Evolutionary conservation across 2,329 filamentous ascomycete species (phyloP).

Genomic region (Exophiala xenobiotica): DNA sequence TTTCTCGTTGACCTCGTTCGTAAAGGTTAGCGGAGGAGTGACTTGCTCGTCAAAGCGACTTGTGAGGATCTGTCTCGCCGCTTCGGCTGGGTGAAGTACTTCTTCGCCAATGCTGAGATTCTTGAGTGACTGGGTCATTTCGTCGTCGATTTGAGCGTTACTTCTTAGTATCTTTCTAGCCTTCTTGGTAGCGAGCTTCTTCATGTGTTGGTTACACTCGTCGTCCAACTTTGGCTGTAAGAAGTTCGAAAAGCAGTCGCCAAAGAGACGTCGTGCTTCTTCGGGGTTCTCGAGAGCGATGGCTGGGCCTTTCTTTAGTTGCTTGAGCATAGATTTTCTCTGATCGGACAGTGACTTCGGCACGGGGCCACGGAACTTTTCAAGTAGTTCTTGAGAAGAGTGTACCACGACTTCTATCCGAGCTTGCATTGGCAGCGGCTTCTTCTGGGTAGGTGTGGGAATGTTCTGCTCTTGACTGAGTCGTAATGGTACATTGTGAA

Average conservation of each 20-base stretch:
- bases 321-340: slow-evolving; percentile 11
- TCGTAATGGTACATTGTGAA: not conserved
- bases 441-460: not conserved
- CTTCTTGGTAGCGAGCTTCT: slow-evolving; percentile 19
- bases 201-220: not conserved
- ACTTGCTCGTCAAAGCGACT: slow-evolving; percentile 24
- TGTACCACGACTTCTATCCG: slow-evolving; percentile 10
- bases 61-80: slow-evolving; percentile 18
- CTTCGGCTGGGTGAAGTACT: slow-evolving; percentile 20
- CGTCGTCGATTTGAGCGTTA: slow-evolving; percentile 7
- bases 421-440: not conserved
- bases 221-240: slow-evolving; percentile 10
- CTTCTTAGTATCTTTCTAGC: slow-evolving; percentile 15
- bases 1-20: slow-evolving; percentile 25
- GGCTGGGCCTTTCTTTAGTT: slow-evolving; percentile 16
- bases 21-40: slow-evolving; percentile 25
- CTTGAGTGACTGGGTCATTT: slow-evolving; percentile 1
- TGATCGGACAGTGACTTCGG: slow-evolving; percentile 4
- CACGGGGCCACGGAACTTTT: slow-evolving; percentile 1
- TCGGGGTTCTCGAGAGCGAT: slow-evolving; percentile 12
- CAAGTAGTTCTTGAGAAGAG: slow-evolving; percentile 1
- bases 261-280: slow-evolving; percentile 19
- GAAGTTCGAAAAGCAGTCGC: slow-evolving; percentile 20
- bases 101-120: not conserved
- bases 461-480: not conserved